Evolutionary conservation across 495 filamentous ascomycete genomes (phyloP).

Genomic region (Penicillium pulvis): DNA sequence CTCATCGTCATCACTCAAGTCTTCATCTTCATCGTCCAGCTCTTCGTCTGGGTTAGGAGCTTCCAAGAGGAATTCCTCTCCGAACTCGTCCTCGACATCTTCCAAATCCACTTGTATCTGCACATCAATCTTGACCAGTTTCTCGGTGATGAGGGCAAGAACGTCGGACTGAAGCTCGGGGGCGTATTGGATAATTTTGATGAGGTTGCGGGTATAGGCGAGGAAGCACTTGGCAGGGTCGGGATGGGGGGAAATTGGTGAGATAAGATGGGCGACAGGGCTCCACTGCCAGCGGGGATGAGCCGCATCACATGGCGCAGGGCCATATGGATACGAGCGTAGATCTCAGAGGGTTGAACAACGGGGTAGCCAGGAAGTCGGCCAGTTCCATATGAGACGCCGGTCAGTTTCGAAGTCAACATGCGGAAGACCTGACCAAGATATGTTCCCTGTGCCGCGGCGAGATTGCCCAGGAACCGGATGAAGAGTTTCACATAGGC

Average conservation of each 20-base stretch:
- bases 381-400: conserved; percentile 53
- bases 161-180: conserved; percentile 81
- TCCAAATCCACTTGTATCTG: conserved; percentile 93
- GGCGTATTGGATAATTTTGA: conserved; percentile 71
- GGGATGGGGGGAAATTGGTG: conserved; percentile 70
- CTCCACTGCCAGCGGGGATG: conserved; percentile 73
- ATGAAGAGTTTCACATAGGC: conserved; percentile 77
- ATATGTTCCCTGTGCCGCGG: conserved; percentile 74
- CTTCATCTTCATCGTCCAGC: conserved; percentile 61
- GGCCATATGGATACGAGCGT: conserved; percentile 70
- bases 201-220: conserved; percentile 76
- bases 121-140: conserved; percentile 88
- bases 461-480: conserved; percentile 76
- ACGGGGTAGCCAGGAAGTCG: conserved; percentile 59
- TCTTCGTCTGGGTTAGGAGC: conserved; percentile 45
- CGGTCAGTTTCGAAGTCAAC: conserved; percentile 74
- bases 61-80: conserved; percentile 51
- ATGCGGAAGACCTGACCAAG: conserved; percentile 67
- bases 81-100: conserved; percentile 73
- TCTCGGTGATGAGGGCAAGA: conserved; percentile 78
- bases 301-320: conserved; percentile 75
- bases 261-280: conserved; percentile 64
- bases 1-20: conserved; percentile 44
- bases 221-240: conserved; percentile 72
- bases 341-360: conserved; percentile 60